Evolutionary conservation across 2,329 filamentous ascomycete genomes (phyloP).

Genomic region (Colletotrichum limetticola): DNA sequence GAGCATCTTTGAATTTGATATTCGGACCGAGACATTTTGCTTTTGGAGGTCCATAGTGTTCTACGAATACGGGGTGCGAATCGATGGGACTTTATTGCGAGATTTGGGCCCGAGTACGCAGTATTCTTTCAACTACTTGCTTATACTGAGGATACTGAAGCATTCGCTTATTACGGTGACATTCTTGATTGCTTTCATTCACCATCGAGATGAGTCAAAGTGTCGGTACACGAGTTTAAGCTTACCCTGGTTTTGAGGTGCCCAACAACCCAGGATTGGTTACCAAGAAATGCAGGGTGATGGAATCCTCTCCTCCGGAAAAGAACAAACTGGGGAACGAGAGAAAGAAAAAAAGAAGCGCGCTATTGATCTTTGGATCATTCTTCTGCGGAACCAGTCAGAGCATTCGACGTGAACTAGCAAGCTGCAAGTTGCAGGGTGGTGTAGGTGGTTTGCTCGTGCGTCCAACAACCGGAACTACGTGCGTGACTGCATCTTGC

Average conservation of each 20-base stretch:
- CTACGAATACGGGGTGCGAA: not conserved
- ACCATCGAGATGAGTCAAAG: not conserved
- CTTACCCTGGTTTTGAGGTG: not conserved
- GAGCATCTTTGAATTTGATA: not conserved
- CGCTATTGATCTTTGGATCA: not conserved
- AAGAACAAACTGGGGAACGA: not conserved
- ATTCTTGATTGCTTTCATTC: not conserved
- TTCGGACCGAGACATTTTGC: not conserved
- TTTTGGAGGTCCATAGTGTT: not conserved
- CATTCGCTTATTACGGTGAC: not conserved
- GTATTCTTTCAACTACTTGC: not conserved
- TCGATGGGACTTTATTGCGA: not conserved
- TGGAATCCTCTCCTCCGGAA: not conserved
- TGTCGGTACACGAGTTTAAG: not conserved
- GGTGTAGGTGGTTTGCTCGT: not conserved
- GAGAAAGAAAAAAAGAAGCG: not conserved
- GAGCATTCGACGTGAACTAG: not conserved
- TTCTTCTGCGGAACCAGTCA: not conserved
- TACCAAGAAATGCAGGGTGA: slow-evolving; percentile 28
- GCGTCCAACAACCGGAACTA: not conserved
- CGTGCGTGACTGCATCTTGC: slow-evolving; percentile 15
- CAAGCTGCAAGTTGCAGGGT: not conserved
- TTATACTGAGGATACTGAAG: not conserved
- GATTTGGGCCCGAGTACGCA: not conserved
- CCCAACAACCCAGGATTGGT: slow-evolving; percentile 8